Evolutionary conservation across 805 yeast species (phyloP), one percentile per base, ranked within the genome.

Genomic region (Candida ortonii): DNA sequence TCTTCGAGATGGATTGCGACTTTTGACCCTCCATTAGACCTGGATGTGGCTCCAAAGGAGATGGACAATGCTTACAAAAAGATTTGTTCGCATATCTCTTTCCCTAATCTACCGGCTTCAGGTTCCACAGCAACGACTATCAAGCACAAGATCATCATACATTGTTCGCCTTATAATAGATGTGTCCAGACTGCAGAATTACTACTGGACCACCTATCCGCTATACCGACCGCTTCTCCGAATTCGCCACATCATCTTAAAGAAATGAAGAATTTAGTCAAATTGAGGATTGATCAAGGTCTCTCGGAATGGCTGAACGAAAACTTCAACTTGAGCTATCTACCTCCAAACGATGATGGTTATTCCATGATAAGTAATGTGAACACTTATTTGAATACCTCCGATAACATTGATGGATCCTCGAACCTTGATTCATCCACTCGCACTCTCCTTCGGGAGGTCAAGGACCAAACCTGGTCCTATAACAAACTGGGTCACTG

Each of bases 291-390:
- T 4, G 73, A 68, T 36, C 73, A 67, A 29, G 61, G 59, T 1
- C 46, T 66, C 8, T 58, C 67, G 2, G 73, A 68, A 30, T 68
- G 73, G 73, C 52, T 68, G n/a, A 63, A 53, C 38, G 61, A 58
- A 9, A 64, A 64, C 25, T 59, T 64, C 29, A 65, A 66, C 35
- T 49, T 64, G 22, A 57, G 58, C 27, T 59, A 53, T 35, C 53
- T 59, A 28, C 73, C 73, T 2, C 73, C 73, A 6, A 67, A 67
- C 40, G 73, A 68, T 47, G 64, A 62, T 36, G 73, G 73, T 10
- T 60, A 57, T 8, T 56, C 69, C 1, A 49, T 68, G 48, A 50
- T 65, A 15, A 59, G 60, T 39, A 58, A 62, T 30, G 61, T 68
- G 7, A 58, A 64, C 25, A 60, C 60, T 16, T 68, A 67, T 44